phyloP scores from a whole-genome alignment of 441 rosid genomes.

The Codiaeum variegatum region DNA sequence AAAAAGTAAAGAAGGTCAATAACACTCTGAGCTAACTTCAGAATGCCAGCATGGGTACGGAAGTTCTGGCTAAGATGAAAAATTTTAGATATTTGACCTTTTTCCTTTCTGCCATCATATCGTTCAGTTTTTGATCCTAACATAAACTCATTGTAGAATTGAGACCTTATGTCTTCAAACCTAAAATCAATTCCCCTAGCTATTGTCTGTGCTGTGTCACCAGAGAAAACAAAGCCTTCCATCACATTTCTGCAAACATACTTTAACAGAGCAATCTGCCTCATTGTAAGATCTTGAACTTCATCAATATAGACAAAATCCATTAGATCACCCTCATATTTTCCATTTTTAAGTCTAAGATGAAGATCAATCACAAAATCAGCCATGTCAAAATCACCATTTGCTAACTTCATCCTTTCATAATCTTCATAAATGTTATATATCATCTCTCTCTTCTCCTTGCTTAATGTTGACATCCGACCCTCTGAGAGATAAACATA shows the following conservation, averaged over 20 bases:
- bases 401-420: slow-evolving; percentile 43
- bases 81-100: slow-evolving; percentile 39
- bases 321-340: slow-evolving; percentile 29
- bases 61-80: slow-evolving; percentile 51
- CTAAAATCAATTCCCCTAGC: slow-evolving; percentile 36
- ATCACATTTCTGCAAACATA: slow-evolving; percentile 37
- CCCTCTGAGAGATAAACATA: slow-evolving; percentile 34
- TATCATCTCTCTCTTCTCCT: slow-evolving; percentile 27
- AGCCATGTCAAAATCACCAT: slow-evolving; percentile 49
- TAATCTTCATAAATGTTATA: slow-evolving; percentile 41
- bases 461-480: slow-evolving; percentile 34
- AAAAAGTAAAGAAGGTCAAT: slow-evolving; percentile 44
- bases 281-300: slow-evolving; percentile 64
- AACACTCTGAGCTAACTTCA: slow-evolving; percentile 52
- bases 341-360: slow-evolving; percentile 27
- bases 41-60: slow-evolving; percentile 52
- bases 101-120: slow-evolving; percentile 22
- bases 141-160: slow-evolving; percentile 42
- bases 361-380: slow-evolving; percentile 57
- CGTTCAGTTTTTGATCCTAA: slow-evolving; percentile 20
- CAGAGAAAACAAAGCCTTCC: slow-evolving; percentile 51
- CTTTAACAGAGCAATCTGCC: slow-evolving; percentile 50
- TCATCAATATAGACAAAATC: slow-evolving; percentile 58
- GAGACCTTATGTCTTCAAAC: slow-evolving; percentile 30
- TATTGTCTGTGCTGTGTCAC: slow-evolving; percentile 53